Evolutionary conservation across 164 flowering plant species (phyloP).

Genomic region (Liriodendron chinense): DNA sequence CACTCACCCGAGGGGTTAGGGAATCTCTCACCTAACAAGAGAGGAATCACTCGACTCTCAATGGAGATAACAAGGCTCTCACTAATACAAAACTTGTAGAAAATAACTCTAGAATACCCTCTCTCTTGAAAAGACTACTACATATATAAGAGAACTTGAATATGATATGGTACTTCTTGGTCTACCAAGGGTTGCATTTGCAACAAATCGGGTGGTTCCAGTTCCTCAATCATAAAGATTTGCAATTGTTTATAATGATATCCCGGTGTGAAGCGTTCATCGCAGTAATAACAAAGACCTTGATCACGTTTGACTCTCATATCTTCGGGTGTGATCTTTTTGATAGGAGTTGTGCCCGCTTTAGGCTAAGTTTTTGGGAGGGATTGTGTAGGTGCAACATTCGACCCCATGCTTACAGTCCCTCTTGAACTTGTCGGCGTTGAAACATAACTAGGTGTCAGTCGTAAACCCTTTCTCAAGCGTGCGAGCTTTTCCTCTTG

Average conservation of each 20-base stretch:
- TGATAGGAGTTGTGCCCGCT: background rate
- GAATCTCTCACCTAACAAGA: no score
- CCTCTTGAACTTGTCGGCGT: background rate
- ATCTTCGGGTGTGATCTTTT: background rate
- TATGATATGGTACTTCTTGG: no score
- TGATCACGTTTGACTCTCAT: background rate
- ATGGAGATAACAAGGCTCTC: no score
- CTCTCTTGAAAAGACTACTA: no score
- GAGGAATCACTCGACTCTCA: no score
- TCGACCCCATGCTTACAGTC: background rate
- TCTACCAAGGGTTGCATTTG: no score
- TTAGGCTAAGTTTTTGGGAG: background rate
- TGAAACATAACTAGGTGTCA: background rate
- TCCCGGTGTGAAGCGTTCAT: background rate
- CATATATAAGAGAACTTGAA: no score
- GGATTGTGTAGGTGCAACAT: background rate
- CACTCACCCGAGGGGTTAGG: no score
- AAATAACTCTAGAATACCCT: no score
- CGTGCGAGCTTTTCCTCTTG: background rate
- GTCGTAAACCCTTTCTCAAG: background rate
- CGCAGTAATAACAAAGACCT: background rate
- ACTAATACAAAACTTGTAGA: no score
- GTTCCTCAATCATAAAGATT: background rate
- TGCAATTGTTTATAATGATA: background rate
- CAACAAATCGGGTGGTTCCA: background rate